phyloP scores from a whole-genome alignment of 371 early-diverging fungal species.

The Apophysomyces trapeziformis region DNA sequence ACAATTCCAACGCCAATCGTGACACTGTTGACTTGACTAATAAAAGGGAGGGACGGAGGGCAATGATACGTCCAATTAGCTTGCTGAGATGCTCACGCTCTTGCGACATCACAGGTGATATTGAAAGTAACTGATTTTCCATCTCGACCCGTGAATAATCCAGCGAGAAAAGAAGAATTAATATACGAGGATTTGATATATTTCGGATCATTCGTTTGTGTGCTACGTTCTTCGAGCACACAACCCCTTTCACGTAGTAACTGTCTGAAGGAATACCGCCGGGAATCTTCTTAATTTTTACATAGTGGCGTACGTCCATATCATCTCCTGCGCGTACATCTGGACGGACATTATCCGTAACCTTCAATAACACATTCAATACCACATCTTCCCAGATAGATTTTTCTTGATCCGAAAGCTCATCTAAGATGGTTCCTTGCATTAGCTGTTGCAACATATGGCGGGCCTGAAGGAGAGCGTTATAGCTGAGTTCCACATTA shows the following conservation, averaged over 20 bases:
- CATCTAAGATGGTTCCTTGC: slow-evolving; percentile 27
- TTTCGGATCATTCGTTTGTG: slow-evolving; percentile 86
- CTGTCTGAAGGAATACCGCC: slow-evolving; percentile 84
- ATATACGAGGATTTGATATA: slow-evolving; percentile 74
- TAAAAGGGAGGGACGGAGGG: slow-evolving; percentile 79
- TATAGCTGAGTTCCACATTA: slow-evolving; percentile 68
- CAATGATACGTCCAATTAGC: slow-evolving; percentile 80
- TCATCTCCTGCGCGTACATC: slow-evolving; percentile 78
- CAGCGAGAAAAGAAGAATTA: slow-evolving; percentile 87
- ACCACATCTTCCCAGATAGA: slow-evolving; percentile 82
- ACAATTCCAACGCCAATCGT: slow-evolving; percentile 81
- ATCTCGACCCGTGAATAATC: slow-evolving; percentile 86
- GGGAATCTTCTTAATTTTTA: slow-evolving; percentile 94
- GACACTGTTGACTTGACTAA: slow-evolving; percentile 85
- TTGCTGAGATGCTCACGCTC: slow-evolving; percentile 84
- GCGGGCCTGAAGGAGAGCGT: slow-evolving; percentile 70
- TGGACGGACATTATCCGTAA: slow-evolving; percentile 71
- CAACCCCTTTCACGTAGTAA: slow-evolving; percentile 84
- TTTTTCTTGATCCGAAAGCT: slow-evolving; percentile 31
- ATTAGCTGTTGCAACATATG: slow-evolving; percentile 64
- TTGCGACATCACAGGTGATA: slow-evolving; percentile 83
- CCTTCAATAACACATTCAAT: slow-evolving; percentile 69
- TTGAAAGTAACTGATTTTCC: slow-evolving; percentile 78
- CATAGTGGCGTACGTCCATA: slow-evolving; percentile 89
- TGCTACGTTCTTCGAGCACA: slow-evolving; percentile 90